phyloP scores from a whole-genome alignment of 2,329 filamentous ascomycete species.

The Colletotrichum orchidophilum region DNA sequence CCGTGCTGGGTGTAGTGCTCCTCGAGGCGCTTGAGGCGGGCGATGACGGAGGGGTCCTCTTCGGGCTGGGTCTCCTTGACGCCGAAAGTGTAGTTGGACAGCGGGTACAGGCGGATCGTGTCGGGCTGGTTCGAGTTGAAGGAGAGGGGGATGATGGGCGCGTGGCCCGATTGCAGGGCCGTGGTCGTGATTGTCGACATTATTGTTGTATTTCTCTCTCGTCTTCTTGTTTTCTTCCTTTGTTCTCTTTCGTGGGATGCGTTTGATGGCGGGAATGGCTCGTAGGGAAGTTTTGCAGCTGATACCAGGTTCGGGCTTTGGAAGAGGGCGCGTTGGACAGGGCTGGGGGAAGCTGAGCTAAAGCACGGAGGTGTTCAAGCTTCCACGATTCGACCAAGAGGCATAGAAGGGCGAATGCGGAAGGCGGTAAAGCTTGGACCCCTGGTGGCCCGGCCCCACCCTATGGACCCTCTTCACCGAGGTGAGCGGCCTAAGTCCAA shows the following conservation, averaged over 20 bases:
- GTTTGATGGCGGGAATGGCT: not conserved
- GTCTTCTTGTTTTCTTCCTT: not conserved
- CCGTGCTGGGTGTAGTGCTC: constrained; percentile 92
- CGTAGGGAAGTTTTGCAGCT: not conserved
- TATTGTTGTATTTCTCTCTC: constrained; percentile 35
- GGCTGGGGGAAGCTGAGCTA: constrained; percentile 3
- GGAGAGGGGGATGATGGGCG: constrained; percentile 80
- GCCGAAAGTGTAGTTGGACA: constrained; percentile 98
- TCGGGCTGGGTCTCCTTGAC: constrained; percentile 98
- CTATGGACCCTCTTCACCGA: not conserved
- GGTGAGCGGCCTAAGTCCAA: not conserved
- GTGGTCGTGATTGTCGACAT: constrained; percentile 89
- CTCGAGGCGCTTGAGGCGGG: constrained; percentile 91
- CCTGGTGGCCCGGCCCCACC: not conserved
- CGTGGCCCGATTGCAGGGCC: constrained; percentile 79
- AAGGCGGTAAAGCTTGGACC: not conserved
- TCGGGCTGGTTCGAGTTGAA: constrained; percentile 92
- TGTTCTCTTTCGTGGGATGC: not conserved
- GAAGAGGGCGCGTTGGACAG: constrained; percentile 3
- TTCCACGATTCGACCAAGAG: constrained; percentile 1
- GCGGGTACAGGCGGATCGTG: constrained; percentile 90
- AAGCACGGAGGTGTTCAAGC: constrained; percentile 3
- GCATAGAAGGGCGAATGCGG: not conserved
- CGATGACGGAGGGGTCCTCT: constrained; percentile 94
- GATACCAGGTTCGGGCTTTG: not conserved